These are phyloP conservation scores for Tuber brumale DNA, from an alignment of 495 filamentous ascomycete species.

Conservation along the genomic window DNA sequence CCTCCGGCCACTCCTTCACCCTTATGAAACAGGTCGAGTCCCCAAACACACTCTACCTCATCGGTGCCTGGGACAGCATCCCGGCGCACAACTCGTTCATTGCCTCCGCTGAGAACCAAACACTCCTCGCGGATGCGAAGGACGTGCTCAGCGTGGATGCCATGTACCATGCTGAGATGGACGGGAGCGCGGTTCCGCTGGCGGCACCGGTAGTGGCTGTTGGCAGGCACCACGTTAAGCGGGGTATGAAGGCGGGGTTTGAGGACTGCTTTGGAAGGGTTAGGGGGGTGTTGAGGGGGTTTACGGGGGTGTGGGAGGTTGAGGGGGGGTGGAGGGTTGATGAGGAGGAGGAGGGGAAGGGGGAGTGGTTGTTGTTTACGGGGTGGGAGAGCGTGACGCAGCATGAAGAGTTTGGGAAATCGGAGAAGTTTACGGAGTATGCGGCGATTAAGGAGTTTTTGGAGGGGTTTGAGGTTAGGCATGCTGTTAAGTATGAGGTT, in stretches of 20 bases:
- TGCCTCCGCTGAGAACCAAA: slow-evolving; percentile 15
- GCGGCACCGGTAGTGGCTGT: slow-evolving; percentile 14
- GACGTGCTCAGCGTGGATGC: slow-evolving; percentile 10
- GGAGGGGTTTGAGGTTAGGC: slow-evolving; percentile 16
- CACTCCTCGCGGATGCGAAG: slow-evolving; percentile 13
- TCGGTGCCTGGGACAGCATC: slow-evolving; percentile 23
- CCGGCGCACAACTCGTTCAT: slow-evolving; percentile 17
- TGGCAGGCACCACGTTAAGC: slow-evolving; percentile 15
- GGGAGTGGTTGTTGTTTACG: slow-evolving; percentile 24
- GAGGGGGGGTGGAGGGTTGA: slow-evolving; percentile 22
- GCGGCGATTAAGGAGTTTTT: slow-evolving; percentile 25
- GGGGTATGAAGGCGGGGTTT: slow-evolving; percentile 13
- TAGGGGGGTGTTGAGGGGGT: slow-evolving; percentile 14
- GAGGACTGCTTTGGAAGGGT: neutral
- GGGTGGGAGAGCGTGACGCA: slow-evolving; percentile 17
- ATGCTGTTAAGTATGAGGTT: slow-evolving; percentile 1
- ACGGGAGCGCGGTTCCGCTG: slow-evolving; percentile 5
- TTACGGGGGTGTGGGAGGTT: slow-evolving; percentile 9
- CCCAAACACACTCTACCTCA: slow-evolving; percentile 16
- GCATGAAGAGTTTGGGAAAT: slow-evolving; percentile 15
- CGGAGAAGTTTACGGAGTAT: slow-evolving; percentile 22
- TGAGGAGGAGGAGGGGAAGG: slow-evolving; percentile 7
- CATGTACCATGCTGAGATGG: slow-evolving; percentile 20
- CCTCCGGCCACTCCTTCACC: slow-evolving; percentile 13
- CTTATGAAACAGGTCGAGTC: slow-evolving; percentile 19